Evolutionary conservation across 2,329 filamentous ascomycete genomes (phyloP).

Genomic region (Colletotrichum tofieldiae): DNA sequence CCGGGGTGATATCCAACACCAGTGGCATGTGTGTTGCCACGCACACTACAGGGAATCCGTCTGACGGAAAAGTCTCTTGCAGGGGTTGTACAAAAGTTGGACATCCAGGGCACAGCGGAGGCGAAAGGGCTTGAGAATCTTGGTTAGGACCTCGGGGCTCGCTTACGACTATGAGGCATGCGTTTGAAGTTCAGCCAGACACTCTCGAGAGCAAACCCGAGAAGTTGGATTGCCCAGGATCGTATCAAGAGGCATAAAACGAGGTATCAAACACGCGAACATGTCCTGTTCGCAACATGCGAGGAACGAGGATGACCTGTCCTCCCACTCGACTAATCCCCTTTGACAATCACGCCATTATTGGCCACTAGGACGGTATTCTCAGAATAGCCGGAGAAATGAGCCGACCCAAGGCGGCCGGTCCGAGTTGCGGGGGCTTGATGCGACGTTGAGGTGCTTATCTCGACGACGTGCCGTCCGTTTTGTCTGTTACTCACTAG

Average conservation of each 20-base stretch:
- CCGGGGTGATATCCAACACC: background rate
- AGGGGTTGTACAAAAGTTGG: background rate
- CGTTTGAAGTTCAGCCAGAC: background rate
- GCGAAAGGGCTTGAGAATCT: background rate
- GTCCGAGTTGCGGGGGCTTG: constrained; percentile 16
- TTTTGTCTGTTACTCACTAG: no score
- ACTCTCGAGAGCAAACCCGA: background rate
- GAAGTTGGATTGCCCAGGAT: background rate
- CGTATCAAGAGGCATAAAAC: background rate
- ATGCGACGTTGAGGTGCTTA: constrained; percentile 30
- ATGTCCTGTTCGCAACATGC: background rate
- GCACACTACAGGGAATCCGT: background rate
- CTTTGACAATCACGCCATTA: constrained; percentile 21
- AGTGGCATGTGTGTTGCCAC: background rate
- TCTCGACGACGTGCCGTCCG: constrained; percentile 11
- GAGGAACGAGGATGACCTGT: background rate
- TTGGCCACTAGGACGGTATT: background rate
- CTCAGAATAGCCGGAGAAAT: constrained; percentile 6
- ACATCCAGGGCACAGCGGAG: background rate
- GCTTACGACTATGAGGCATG: background rate
- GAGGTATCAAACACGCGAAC: background rate
- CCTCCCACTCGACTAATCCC: background rate
- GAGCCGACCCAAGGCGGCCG: background rate
- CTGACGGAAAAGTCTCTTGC: background rate
- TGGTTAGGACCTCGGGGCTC: background rate